A percentile compares a stretch with the other conserved stretches of the same genome.
phyloP scores from a whole-genome alignment of 192 early-diverging fungal genomes.

The Gonapodya prolifera region DNA sequence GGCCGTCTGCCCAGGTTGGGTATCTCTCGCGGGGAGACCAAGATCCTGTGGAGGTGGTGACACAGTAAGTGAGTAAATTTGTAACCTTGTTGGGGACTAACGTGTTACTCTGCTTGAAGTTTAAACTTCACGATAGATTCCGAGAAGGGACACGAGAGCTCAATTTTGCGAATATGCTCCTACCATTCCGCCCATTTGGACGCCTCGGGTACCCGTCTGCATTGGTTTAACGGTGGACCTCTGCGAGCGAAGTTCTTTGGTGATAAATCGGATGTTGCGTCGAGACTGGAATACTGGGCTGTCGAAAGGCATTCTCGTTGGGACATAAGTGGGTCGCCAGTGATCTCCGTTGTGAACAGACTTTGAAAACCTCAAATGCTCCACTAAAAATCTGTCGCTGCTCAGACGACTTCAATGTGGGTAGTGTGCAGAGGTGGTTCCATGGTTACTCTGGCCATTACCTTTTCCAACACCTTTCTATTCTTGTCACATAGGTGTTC shows the following conservation, averaged over 20 bases:
- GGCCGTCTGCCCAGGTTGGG: neutral
- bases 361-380: neutral
- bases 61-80: neutral
- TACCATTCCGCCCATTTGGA: neutral
- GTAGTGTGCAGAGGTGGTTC: neutral
- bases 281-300: neutral
- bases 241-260: constrained; percentile 1
- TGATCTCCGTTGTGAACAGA: neutral
- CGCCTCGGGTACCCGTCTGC: neutral
- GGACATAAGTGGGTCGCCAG: neutral
- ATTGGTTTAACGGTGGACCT: neutral
- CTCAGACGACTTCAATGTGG: neutral
- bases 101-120: neutral
- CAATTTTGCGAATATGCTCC: neutral
- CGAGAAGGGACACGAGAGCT: neutral
- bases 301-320: neutral
- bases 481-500: neutral
- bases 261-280: neutral
- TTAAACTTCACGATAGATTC: neutral
- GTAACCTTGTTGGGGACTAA: neutral
- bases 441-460: neutral
- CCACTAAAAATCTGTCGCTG: neutral
- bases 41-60: neutral
- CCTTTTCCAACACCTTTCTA: neutral
- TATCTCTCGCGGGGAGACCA: neutral